A percentile compares a stretch with the other conserved stretches of the same genome.
These are phyloP conservation scores for Ceratonia siliqua DNA, from an alignment of 306 rosid genomes.

Conservation along the genomic window DNA sequence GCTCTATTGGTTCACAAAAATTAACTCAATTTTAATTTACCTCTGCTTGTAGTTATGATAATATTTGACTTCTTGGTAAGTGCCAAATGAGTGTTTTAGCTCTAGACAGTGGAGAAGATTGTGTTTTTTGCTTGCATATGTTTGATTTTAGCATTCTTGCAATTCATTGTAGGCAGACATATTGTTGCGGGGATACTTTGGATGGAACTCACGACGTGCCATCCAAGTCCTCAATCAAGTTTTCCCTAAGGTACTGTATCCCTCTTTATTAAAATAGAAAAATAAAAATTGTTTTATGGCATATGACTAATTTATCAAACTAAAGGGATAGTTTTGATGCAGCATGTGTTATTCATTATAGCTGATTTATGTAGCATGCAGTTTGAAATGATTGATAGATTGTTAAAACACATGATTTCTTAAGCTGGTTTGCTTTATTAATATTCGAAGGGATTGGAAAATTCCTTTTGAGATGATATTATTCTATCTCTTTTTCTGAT, in stretches of 20 bases:
- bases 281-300: background rate
- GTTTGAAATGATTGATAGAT: slow-evolving; percentile 20
- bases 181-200: slow-evolving; percentile 73
- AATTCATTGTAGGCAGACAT: slow-evolving; percentile 75
- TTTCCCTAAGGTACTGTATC: slow-evolving; percentile 77
- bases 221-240: slow-evolving; percentile 68
- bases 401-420: background rate
- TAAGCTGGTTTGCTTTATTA: background rate
- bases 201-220: slow-evolving; percentile 95
- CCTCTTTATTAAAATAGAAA: background rate
- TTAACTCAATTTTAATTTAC: background rate
- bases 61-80: background rate
- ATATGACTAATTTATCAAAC: background rate
- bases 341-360: slow-evolving; percentile 21
- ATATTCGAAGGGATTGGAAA: background rate
- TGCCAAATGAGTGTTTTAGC: background rate
- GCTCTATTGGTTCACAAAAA: background rate
- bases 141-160: slow-evolving; percentile 6
- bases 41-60: background rate
- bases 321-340: background rate
- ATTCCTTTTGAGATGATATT: background rate
- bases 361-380: slow-evolving; percentile 10
- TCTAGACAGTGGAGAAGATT: background rate
- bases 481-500: background rate
- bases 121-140: background rate